Percentiles rank a stretch among this genome's conserved stretches.
These are phyloP conservation scores for Hordeum vulgare DNA, from an alignment of 176 grass and related monocot species.

Conservation along the genomic window DNA sequence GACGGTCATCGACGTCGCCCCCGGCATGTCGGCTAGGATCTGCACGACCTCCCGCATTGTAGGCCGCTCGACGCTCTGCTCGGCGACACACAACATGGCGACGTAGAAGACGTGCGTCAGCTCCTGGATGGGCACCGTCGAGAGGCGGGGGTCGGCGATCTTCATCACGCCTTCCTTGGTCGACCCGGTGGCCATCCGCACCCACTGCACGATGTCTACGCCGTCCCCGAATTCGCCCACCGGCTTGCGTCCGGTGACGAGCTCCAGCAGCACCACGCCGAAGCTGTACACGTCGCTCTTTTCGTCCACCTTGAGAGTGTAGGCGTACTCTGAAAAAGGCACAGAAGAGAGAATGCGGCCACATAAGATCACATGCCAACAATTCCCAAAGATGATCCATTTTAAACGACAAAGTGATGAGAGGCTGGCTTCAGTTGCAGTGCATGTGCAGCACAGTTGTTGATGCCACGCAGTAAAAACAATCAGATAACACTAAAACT, in stretches of 20 bases:
- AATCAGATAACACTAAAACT: neutral
- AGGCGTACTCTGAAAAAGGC: conserved; percentile 65
- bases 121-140: conserved; percentile 54
- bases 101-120: conserved; percentile 67
- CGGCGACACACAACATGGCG: conserved; percentile 74
- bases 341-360: neutral
- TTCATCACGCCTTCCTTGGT: conserved; percentile 62
- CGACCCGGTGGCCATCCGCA: conserved; percentile 40
- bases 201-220: conserved; percentile 94
- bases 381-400: conserved; percentile 28
- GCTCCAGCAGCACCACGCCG: conserved; percentile 76
- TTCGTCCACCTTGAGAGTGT: conserved; percentile 93
- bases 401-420: conserved; percentile 30
- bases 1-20: neutral
- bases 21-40: conserved; percentile 52
- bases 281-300: conserved; percentile 97
- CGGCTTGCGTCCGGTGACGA: conserved; percentile 52
- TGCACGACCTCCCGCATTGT: conserved; percentile 95
- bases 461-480: conserved; percentile 10
- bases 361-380: conserved; percentile 10
- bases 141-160: conserved; percentile 52
- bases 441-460: neutral
- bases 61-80: conserved; percentile 70
- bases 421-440: neutral
- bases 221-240: conserved; percentile 90